Percentiles rank a stretch among this genome's conserved stretches.
These are phyloP conservation scores for Neurospora sublineolata DNA, from an alignment of 495 filamentous ascomycete species.

Conservation along the genomic window DNA sequence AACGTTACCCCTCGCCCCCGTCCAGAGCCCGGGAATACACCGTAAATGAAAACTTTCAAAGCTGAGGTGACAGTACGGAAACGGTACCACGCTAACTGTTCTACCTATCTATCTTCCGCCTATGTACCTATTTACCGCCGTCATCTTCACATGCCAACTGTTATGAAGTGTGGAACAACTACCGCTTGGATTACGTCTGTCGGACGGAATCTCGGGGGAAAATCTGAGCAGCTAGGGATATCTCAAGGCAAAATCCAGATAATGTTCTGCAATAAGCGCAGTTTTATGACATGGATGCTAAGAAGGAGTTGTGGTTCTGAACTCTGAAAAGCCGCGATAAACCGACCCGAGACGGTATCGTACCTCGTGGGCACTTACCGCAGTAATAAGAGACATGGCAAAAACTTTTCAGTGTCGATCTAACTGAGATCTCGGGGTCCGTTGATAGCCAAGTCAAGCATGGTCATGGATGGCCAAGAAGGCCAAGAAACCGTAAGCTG, in stretches of 20 bases:
- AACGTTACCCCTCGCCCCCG: neutral
- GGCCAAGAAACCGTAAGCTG: neutral
- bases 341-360: too few relatives aligned
- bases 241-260: neutral
- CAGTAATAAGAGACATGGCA: neutral
- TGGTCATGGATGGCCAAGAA: neutral
- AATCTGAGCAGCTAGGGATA: too few relatives aligned
- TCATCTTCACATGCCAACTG: neutral
- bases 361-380: neutral
- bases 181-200: too few relatives aligned
- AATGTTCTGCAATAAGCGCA: neutral
- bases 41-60: neutral
- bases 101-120: neutral
- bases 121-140: neutral
- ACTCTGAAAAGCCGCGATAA: neutral
- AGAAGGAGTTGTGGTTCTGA: neutral
- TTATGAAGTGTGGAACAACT: neutral
- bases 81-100: neutral
- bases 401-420: neutral
- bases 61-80: neutral
- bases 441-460: neutral
- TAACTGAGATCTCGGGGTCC: neutral
- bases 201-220: too few relatives aligned
- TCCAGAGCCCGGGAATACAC: neutral
- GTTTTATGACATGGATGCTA: neutral